Conservation (phyloP, 2,329 filamentous ascomycete genomes). For the Penicillium glabrum region DNA sequence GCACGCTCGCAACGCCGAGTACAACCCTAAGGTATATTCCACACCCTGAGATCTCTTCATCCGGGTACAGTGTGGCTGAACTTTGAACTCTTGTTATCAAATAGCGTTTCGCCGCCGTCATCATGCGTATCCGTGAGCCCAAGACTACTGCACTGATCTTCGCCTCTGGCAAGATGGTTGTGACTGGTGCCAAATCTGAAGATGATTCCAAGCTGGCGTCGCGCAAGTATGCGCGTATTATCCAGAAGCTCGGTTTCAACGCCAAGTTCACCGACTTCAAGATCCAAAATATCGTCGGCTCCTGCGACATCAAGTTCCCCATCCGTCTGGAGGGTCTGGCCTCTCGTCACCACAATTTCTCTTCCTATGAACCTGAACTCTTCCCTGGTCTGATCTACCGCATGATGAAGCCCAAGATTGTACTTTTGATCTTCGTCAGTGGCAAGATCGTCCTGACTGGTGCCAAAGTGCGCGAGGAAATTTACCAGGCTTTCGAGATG, state of each 20-base stretch:
- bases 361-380: constrained; percentile 95
- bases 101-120: constrained; percentile 96
- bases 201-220: constrained; percentile 97
- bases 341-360: constrained; percentile 98
- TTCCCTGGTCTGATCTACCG: constrained; percentile 99
- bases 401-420: constrained; percentile 99
- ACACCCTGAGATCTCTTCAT: constrained; percentile 30
- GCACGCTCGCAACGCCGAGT: constrained; percentile 97
- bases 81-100: constrained; percentile 38
- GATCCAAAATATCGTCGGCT: constrained; percentile 99
- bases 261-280: constrained; percentile 99
- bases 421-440: constrained; percentile 94
- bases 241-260: constrained; percentile 99
- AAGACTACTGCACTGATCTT: constrained; percentile 99
- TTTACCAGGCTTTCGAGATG: constrained; percentile 94
- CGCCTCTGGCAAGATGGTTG: constrained; percentile 98
- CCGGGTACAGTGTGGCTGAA: constrained; percentile 48
- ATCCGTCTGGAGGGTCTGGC: constrained; percentile 95
- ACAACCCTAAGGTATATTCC: constrained; percentile 86
- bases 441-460: constrained; percentile 98
- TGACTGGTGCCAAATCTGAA: constrained; percentile 95
- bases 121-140: constrained; percentile 99
- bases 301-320: constrained; percentile 98
- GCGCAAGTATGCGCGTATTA: constrained; percentile 97
- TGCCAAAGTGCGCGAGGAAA: constrained; percentile 97